Evolutionary conservation across 2,329 filamentous ascomycete genomes (phyloP), one percentile per base, ranked within the genome.

Genomic region (Harringtonia lauricola): DNA sequence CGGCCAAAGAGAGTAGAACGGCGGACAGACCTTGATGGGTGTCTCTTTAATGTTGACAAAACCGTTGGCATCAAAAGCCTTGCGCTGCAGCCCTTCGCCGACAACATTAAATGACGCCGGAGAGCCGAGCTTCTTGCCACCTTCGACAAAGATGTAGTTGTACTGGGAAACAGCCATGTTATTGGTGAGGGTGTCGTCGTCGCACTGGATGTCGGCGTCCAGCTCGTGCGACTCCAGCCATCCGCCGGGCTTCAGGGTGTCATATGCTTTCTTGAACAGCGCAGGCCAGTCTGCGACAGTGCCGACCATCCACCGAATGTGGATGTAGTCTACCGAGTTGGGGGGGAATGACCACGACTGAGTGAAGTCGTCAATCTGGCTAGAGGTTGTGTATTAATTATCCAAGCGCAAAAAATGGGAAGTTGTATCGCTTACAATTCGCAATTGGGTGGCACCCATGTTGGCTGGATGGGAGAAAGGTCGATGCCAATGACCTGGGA

Each of bases 31-130:
- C 55, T 74, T 76, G 49, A 63, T 66, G 15, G 71, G 55, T 29
- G 65, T 63, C 49, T 75, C 68, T 38, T 71, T 61, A 14, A 80
- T 67, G 43, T 79, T 71, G 3, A 70, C 64, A 46, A 76, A 80
- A 0, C 76, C 76, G 1, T 71, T 67, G 31, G 71, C 66, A 53
- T 67, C 63, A 58, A 79, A 74, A 6, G 52, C 55, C 63, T 67
- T 74, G 4, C 56, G 61, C 46, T 72, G 71, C 33, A 77, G 56
- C 33, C 70, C 66, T 36, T 74, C 67, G 1, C 70, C 72, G 22
- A 77, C 36, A 28, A 26, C 21, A 14, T 26, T 21, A 33, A 33
- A 33, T 17, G 30, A 33, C 14, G 30, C 30, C 14, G 15, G 6
- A 3, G 30, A n/a, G 36, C 36, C 36, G 8, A 39, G 22, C 22